Conservation (phyloP, 2,329 filamentous ascomycete genomes). For the Aspergillus sp. region DNA sequence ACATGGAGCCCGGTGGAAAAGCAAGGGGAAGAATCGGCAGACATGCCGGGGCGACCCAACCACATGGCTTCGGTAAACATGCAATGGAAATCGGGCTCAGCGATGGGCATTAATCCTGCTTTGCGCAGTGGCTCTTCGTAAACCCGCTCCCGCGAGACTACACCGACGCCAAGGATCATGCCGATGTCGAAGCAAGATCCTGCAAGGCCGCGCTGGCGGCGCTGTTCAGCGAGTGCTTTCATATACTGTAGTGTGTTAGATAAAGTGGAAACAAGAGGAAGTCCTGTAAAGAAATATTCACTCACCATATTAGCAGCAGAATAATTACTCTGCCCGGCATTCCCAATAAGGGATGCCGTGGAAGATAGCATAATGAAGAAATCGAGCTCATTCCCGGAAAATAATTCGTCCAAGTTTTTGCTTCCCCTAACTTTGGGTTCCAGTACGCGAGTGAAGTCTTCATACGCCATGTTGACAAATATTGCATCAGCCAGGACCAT, state of each 20-base stretch:
- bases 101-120: neutral
- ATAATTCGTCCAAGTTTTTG: neutral
- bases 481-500: slow-evolving; percentile 24
- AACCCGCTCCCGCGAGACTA: neutral
- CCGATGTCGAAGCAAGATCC: slow-evolving; percentile 26
- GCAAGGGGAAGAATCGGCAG: neutral
- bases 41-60: neutral
- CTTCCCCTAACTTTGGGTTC: slow-evolving; percentile 15
- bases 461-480: slow-evolving; percentile 17
- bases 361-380: slow-evolving; percentile 47
- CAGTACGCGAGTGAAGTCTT: slow-evolving; percentile 13
- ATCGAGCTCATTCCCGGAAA: slow-evolving; percentile 15
- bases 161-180: slow-evolving; percentile 30
- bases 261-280: no score
- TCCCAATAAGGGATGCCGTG: slow-evolving; percentile 37
- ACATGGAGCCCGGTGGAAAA: neutral
- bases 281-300: no score
- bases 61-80: neutral
- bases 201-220: slow-evolving; percentile 23
- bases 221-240: slow-evolving; percentile 25
- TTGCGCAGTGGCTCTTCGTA: neutral
- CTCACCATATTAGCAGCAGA: slow-evolving; percentile 36
- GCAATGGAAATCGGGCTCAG: neutral
- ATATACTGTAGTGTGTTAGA: slow-evolving; percentile 31
- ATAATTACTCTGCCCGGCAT: slow-evolving; percentile 44